Evolutionary conservation across 2,329 filamentous ascomycete species (phyloP), one percentile per base, ranked within the genome.

Genomic region (Arthrobotrys sphaeroides): DNA sequence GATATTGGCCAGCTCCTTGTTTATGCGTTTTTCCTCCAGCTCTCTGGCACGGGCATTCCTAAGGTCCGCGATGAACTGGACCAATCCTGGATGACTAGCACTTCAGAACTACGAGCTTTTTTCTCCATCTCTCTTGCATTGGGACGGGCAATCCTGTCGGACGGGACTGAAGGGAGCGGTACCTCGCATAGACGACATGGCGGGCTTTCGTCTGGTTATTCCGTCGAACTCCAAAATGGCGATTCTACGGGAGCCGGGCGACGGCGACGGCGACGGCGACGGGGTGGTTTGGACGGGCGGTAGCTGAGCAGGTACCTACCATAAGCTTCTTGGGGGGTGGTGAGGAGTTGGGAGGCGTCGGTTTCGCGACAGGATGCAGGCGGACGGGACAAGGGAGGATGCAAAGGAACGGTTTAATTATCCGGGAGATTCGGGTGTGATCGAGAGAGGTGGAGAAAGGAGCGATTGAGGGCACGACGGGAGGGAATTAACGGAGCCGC

Each of bases 1-100:
- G 83, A 99, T 99, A 82, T 99, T 99, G 82, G 95, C 95, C 83
- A 99, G 85, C 85, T 99, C 95, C 86, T 99, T 99, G 84, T 99
- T 99, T 85, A 99, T 98, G 82, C 95, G 89, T 87, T 99, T 99
- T 86, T 99, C 95, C 83, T 99, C 95, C 77, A 99, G 85, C 83
- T 99, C 95, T 77, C 96, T 89, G 51, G 96, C 95, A 83, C 95
- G 88, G 64, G 95, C 95, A 83, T 99, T 99, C 82, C 95, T 87
- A 81, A 99, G 83, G 83, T 99, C 95, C 77, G 95, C 95, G 82
- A 99, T 99, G 85, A 99, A 99, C 82, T 97, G 96, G 53, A 99
- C 95, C 79, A 99, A 86, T 26, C 95, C 94, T 83, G 57, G 31
- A 62, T 33, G 49, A 60, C 33, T 20, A 26, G 33, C 42, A 73